Percentiles rank a stretch among this genome's conserved stretches.
Evolutionary conservation across 2,329 filamentous ascomycete genomes (phyloP).

Genomic region (Fusarium scirpi): DNA sequence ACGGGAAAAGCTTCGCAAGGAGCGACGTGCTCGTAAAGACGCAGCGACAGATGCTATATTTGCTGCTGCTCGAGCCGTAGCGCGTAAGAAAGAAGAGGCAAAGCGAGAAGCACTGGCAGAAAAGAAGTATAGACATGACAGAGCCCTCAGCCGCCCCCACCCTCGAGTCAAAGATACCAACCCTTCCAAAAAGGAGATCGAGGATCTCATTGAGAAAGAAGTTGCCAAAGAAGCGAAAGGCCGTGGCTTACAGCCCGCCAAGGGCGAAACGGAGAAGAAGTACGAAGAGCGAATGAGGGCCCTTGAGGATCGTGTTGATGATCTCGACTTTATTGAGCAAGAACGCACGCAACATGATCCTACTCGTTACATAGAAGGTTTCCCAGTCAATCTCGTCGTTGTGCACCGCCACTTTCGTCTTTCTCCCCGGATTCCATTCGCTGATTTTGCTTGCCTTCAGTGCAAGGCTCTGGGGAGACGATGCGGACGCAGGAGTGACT

Average conservation of each 20-base stretch:
- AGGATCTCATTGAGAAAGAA: slow-evolving; percentile 21
- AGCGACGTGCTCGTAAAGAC: not conserved
- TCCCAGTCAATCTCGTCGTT: slow-evolving; percentile 38
- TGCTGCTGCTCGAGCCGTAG: not conserved
- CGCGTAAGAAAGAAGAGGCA: not conserved
- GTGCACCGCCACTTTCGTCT: slow-evolving; percentile 35
- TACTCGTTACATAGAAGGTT: slow-evolving; percentile 48
- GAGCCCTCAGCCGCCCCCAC: not conserved
- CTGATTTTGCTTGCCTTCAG: slow-evolving; percentile 38
- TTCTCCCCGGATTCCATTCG: not conserved
- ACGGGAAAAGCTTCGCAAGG: not conserved
- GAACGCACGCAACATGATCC: slow-evolving; percentile 13
- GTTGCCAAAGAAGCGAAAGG: slow-evolving; percentile 10
- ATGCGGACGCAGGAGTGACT: slow-evolving; percentile 43
- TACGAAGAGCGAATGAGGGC: slow-evolving; percentile 20
- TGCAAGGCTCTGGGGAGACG: slow-evolving; percentile 39
- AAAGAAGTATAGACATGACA: not conserved
- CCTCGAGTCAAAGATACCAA: not conserved
- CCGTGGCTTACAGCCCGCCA: slow-evolving; percentile 5
- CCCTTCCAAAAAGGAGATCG: slow-evolving; percentile 19
- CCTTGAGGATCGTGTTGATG: slow-evolving; percentile 31
- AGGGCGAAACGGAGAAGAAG: slow-evolving; percentile 6
- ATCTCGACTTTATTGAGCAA: slow-evolving; percentile 9
- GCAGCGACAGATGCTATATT: slow-evolving; percentile 4
- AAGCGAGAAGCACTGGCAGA: not conserved